phyloP scores from a whole-genome alignment of 1,284 basidiomycete genomes.

The Apiotrichum gracile region DNA sequence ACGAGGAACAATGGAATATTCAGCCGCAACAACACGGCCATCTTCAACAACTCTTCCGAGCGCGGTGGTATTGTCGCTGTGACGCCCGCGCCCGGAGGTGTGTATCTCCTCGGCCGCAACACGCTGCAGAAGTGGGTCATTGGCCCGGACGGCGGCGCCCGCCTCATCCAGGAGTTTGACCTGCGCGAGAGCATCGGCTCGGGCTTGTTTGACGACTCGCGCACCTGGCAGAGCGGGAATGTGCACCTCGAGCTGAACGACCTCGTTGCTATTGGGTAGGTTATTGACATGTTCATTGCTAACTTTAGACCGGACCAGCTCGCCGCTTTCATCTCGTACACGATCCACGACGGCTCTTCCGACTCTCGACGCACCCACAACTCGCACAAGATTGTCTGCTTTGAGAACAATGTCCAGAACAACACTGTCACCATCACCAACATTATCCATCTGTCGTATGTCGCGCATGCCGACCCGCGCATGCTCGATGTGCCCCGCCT shows the following conservation, averaged over 20 bases:
- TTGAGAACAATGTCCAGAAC: slow-evolving; percentile 21
- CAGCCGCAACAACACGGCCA: slow-evolving; percentile 26
- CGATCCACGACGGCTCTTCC: slow-evolving; percentile 21
- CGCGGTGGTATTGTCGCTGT: slow-evolving; percentile 29
- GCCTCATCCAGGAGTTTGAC: slow-evolving; percentile 37
- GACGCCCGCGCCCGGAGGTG: slow-evolving; percentile 11
- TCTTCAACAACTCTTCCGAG: slow-evolving; percentile 29
- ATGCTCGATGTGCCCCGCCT: slow-evolving; percentile 44
- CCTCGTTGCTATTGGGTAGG: slow-evolving; percentile 27
- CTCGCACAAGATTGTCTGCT: slow-evolving; percentile 32
- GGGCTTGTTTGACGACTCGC: slow-evolving; percentile 24
- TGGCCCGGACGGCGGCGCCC: slow-evolving; percentile 21
- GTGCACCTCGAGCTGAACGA: slow-evolving; percentile 36
- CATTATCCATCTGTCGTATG: slow-evolving; percentile 32
- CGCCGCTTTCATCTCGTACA: slow-evolving; percentile 37
- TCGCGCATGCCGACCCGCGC: slow-evolving; percentile 43
- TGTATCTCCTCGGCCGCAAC: slow-evolving; percentile 31
- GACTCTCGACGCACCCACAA: slow-evolving; percentile 16
- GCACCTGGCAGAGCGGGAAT: slow-evolving; percentile 20
- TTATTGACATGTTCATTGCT: neutral
- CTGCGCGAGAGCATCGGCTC: slow-evolving; percentile 29
- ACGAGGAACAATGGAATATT: slow-evolving; percentile 42
- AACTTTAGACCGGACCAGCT: slow-evolving; percentile 21
- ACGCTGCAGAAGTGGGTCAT: slow-evolving; percentile 40
- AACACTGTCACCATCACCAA: slow-evolving; percentile 25